Conservation (phyloP, 2,329 filamentous ascomycete genomes). For the Aspergillus chevalieri region DNA sequence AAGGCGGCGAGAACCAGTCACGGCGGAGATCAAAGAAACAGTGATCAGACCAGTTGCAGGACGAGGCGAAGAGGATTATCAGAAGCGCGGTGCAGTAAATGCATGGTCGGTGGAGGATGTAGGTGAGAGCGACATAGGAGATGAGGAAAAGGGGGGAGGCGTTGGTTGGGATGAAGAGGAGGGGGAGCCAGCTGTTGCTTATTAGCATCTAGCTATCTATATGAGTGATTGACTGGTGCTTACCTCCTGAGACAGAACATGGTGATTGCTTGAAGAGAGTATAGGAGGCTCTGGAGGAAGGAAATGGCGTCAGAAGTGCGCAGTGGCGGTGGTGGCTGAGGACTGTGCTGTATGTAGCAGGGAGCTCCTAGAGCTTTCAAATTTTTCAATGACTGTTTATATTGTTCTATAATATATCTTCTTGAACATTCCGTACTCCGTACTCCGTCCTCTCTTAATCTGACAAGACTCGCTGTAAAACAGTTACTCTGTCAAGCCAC, state of each 20-base stretch:
- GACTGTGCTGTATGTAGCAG: too few relatives aligned
- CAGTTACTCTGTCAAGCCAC: background rate
- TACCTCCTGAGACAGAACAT: conserved; percentile 67
- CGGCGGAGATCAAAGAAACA: conserved; percentile 89
- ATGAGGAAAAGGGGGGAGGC: conserved; percentile 80
- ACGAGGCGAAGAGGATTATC: conserved; percentile 86
- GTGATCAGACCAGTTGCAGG: conserved; percentile 80
- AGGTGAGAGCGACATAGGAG: conserved; percentile 85
- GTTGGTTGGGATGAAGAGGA: conserved; percentile 83
- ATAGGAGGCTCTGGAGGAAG: too few relatives aligned
- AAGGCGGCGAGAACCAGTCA: conserved; percentile 88
- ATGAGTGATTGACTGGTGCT: conserved; percentile 13
- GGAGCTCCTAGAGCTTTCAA: too few relatives aligned
- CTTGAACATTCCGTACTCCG: too few relatives aligned
- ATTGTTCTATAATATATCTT: too few relatives aligned
- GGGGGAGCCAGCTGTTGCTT: conserved; percentile 65
- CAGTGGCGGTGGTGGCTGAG: too few relatives aligned
- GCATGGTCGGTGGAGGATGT: conserved; percentile 93
- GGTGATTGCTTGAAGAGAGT: conserved; percentile 7
- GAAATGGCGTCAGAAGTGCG: too few relatives aligned
- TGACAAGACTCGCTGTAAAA: too few relatives aligned
- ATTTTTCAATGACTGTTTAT: too few relatives aligned
- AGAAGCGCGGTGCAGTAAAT: conserved; percentile 97
- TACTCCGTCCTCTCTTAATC: too few relatives aligned
- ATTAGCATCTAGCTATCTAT: background rate